A percentile compares a stretch with the other conserved stretches of the same genome.
phyloP scores from a whole-genome alignment of 805 yeast species.

The Ogataea wickerhamii region DNA sequence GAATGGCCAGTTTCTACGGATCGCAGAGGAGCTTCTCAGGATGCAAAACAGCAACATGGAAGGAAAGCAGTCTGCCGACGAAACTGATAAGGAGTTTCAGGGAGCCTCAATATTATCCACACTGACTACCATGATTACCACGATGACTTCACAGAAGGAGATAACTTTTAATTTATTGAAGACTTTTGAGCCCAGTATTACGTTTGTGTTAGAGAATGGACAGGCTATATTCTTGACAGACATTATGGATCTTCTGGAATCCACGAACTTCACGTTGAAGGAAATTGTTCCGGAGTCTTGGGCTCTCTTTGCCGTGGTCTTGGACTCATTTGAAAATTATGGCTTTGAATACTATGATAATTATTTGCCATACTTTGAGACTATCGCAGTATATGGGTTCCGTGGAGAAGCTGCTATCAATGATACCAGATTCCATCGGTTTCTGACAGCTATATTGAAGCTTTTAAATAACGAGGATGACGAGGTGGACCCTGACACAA shows the following conservation, averaged over 20 bases:
- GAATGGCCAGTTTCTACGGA: slow-evolving; percentile 67
- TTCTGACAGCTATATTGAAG: slow-evolving; percentile 21
- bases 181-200: slow-evolving; percentile 65
- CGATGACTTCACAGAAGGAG: slow-evolving; percentile 74
- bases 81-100: slow-evolving; percentile 72
- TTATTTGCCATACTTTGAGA: slow-evolving; percentile 47
- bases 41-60: slow-evolving; percentile 33
- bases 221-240: slow-evolving; percentile 75
- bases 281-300: slow-evolving; percentile 42
- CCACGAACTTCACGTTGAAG: slow-evolving; percentile 61
- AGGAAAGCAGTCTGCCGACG: slow-evolving; percentile 31
- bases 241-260: slow-evolving; percentile 64
- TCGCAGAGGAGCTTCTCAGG: slow-evolving; percentile 61
- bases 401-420: slow-evolving; percentile 14
- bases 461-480: slow-evolving; percentile 17
- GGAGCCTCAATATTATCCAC: slow-evolving; percentile 81
- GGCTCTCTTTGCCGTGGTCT: slow-evolving; percentile 40
- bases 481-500: slow-evolving; percentile 20
- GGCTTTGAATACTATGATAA: slow-evolving; percentile 49
- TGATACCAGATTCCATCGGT: slow-evolving; percentile 19
- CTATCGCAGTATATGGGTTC: slow-evolving; percentile 46
- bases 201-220: slow-evolving; percentile 59
- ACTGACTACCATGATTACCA: slow-evolving; percentile 71
- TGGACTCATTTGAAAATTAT: slow-evolving; percentile 47
- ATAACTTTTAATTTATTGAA: slow-evolving; percentile 63